These are phyloP conservation scores for Babesia gibsoni DNA, from an alignment of 169 alveolate species.

Conservation along the genomic window DNA sequence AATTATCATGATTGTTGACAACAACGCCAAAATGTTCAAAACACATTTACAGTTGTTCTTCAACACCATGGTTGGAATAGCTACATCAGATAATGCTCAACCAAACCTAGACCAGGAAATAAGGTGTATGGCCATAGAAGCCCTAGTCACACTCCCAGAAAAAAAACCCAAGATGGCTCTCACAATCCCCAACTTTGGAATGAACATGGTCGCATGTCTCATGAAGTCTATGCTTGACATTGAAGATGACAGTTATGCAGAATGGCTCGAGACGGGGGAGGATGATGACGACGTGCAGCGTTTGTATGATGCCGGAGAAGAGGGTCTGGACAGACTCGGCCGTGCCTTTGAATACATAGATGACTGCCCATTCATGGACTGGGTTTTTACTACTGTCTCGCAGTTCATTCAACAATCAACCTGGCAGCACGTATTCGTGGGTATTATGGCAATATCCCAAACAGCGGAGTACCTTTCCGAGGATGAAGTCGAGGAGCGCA, in stretches of 20 bases:
- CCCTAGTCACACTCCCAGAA: conserved; percentile 72
- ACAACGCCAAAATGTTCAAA: conserved; percentile 69
- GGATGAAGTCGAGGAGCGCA: conserved; percentile 80
- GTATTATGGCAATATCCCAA: conserved; percentile 85
- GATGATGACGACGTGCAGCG: conserved; percentile 80
- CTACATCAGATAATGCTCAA: conserved; percentile 52
- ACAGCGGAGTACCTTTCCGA: conserved; percentile 82
- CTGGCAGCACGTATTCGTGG: conserved; percentile 85
- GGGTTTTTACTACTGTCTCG: conserved; percentile 72
- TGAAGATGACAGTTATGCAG: conserved; percentile 78
- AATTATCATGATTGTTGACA: conserved; percentile 69
- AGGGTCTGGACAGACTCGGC: conserved; percentile 81
- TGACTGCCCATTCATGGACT: conserved; percentile 75
- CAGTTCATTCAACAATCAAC: conserved; percentile 75
- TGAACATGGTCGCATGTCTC: conserved; percentile 64
- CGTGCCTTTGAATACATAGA: conserved; percentile 76
- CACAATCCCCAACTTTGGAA: conserved; percentile 73
- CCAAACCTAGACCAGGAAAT: conserved; percentile 68
- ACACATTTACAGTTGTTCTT: conserved; percentile 63
- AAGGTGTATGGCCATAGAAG: conserved; percentile 72
- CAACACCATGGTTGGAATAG: conserved; percentile 66
- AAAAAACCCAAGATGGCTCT: conserved; percentile 76
- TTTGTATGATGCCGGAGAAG: conserved; percentile 82
- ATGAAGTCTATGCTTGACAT: conserved; percentile 81
- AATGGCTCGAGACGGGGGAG: conserved; percentile 79